Base-by-base conservation (phyloP, 768 basidiomycete genomes). In the Ramaria sp. region DNA sequence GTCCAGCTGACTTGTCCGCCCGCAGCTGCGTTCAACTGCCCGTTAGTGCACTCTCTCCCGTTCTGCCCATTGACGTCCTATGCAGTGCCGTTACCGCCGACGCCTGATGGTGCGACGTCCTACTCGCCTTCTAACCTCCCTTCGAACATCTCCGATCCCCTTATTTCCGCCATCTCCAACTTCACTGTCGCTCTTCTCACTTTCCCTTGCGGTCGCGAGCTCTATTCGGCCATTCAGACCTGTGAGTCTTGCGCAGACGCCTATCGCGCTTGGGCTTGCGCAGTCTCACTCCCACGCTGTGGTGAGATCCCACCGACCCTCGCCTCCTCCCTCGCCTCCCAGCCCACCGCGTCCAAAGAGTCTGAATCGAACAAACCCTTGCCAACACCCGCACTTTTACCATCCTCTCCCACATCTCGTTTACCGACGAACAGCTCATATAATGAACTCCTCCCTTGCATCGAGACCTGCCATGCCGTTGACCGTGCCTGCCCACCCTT, bases 211-310 rank as follows among this genome's bases (percentile, higher is more conserved):
- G 87, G 88, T 17, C 78, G 87, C 30, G 89, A 91, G 64, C 64
- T 74, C 54, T 94, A 91, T 70, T 91, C 88, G 6, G 85, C 86
- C 0, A 68, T 91, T 20, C 80, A 87, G 27, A 79, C 81, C 3
- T 94, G 91, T 64, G 75, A 78, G 13, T 84, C 88, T 66, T 93
- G 91, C 63, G 79, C 84, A 60, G 68, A 68, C 20, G 81, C 80
- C 22, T 94, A 93, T 66, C 78, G 85, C 34, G 73, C 71, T 34
- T 94, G 89, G 89, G 76, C 88, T 34, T 94, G 91, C 69, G 67
- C 80, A 20, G 70, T 84, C 15, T 80, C 83, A 9, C 77, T 94
- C 64, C 80, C 88, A 13, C 80, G 91, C 24, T 93, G 91, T 59
- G 75, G 78, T 13, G 88, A 92, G 51, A 62, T 69, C 27, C 61